phyloP scores from a whole-genome alignment of 495 filamentous ascomycete genomes.

The Annulohypoxylon nitens region DNA sequence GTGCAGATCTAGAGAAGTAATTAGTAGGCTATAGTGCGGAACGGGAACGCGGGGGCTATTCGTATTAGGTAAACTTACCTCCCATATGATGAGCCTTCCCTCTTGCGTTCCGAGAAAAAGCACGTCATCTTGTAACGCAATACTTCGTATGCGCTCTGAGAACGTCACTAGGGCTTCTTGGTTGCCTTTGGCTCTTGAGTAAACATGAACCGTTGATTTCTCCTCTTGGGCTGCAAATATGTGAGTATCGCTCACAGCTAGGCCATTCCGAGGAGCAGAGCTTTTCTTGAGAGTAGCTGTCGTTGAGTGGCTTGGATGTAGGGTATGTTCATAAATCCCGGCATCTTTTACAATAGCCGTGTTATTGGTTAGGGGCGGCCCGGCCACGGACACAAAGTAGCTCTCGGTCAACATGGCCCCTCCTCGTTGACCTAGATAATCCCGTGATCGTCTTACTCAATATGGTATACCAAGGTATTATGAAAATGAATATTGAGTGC shows the following conservation, averaged over 20 bases:
- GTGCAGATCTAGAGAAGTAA: constrained; percentile 75
- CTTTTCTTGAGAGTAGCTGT: constrained; percentile 92
- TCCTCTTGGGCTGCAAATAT: constrained; percentile 91
- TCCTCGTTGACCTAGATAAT: not conserved
- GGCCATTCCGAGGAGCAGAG: constrained; percentile 78
- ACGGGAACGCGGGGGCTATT: not conserved
- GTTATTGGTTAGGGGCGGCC: constrained; percentile 72
- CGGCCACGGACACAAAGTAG: constrained; percentile 80
- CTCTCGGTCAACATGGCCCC: constrained; percentile 80
- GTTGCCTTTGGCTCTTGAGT: constrained; percentile 82
- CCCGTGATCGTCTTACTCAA: constrained; percentile 10
- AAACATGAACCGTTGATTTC: constrained; percentile 93
- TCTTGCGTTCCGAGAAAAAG: constrained; percentile 87
- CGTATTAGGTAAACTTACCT: constrained; percentile 68
- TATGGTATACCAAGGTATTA: not conserved
- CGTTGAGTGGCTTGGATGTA: constrained; percentile 78
- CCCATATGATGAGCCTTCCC: constrained; percentile 91
- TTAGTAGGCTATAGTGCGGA: constrained; percentile 36
- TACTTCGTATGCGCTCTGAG: constrained; percentile 82
- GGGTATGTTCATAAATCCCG: constrained; percentile 85
- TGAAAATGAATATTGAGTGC: not conserved
- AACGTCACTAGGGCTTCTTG: constrained; percentile 90
- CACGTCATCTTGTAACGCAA: constrained; percentile 73
- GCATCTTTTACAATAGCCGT: constrained; percentile 79
- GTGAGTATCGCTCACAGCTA: constrained; percentile 85